Evolutionary conservation across 2,329 filamentous ascomycete genomes (phyloP), one percentile per base, ranked within the genome.

Genomic region (Fusarium oligoseptatum): DNA sequence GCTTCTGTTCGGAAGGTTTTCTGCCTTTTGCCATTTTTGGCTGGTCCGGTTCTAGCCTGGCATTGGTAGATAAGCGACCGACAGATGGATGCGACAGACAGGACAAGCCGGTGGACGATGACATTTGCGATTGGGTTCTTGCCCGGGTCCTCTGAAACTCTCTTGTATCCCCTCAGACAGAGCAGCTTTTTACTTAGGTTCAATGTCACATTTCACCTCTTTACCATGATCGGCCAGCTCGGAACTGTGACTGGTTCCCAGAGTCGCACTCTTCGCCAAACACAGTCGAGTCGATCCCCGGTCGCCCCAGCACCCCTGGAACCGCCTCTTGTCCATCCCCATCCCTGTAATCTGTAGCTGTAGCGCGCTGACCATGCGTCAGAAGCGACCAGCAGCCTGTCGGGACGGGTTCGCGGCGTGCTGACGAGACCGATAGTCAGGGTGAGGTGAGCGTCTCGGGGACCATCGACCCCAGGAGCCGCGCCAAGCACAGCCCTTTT

Each of bases 341-440:
- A 48, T 34, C 70, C 71, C 45, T 71, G 72, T 48, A 72, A 65
- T 39, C 52, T 34, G 27, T 69, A 74, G 71, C 39, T 32, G 27
- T 69, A 74, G 71, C 41, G 61, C 56, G 73, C 70, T 76, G 73
- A 73, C 73, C 62, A 67, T 76, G 73, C 72, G 63, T 71, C 72
- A 68, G 65, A 70, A 67, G 60, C 27, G 32, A 72, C 50, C 61
- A 52, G 29, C 64, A 64, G 43, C 65, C 72, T 50, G 15, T 63
- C 56, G 43, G 62, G 67, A 60, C 50, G 60, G 66, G 60, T 71
- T 68, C 73, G 56, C 64, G 71, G 56, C 45, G 48, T 50, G 62
- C 72, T 75, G 72, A 75, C 72, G 43, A 74, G 72, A 75, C 65
- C 36, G 27, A 67, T 56, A 56, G 72, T 70, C 37, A 74, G 50